Evolutionary conservation across 164 flowering plant species (phyloP).

Genomic region (Magnolia kwangsiensis): DNA sequence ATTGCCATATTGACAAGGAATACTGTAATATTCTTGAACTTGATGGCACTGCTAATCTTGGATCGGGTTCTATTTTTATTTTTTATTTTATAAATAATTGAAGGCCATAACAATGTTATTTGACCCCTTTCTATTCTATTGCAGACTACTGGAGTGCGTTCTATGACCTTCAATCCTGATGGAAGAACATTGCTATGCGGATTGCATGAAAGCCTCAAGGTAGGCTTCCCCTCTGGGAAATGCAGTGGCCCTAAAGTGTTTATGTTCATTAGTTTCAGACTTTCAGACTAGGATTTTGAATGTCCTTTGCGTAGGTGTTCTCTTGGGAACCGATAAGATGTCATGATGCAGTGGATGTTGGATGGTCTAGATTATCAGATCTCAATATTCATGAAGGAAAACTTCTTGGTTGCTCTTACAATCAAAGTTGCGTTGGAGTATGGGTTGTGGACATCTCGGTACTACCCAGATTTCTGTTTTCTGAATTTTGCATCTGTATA

Average conservation of each 20-base stretch:
- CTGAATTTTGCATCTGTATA: background rate
- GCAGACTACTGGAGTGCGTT: constrained; percentile 83
- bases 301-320: constrained; percentile 48
- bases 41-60: background rate
- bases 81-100: background rate
- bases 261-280: constrained; percentile 3
- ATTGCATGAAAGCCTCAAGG: constrained; percentile 91
- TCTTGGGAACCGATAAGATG: constrained; percentile 96
- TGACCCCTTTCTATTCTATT: constrained; percentile 13
- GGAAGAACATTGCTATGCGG: constrained; percentile 94
- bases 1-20: background rate
- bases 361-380: constrained; percentile 97
- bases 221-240: constrained; percentile 13
- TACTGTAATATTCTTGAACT: background rate
- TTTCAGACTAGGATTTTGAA: constrained; percentile 1
- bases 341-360: constrained; percentile 93
- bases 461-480: constrained; percentile 16
- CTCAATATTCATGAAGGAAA: constrained; percentile 94
- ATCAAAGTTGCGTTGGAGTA: constrained; percentile 98
- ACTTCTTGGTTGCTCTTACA: constrained; percentile 97
- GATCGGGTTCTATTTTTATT: background rate
- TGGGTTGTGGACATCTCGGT: constrained; percentile 99
- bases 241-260: background rate
- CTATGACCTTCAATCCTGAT: constrained; percentile 90
- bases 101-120: background rate